These are phyloP conservation scores for Lactuca sativa DNA, from an alignment of 129 eudicot species.

Conservation along the genomic window DNA sequence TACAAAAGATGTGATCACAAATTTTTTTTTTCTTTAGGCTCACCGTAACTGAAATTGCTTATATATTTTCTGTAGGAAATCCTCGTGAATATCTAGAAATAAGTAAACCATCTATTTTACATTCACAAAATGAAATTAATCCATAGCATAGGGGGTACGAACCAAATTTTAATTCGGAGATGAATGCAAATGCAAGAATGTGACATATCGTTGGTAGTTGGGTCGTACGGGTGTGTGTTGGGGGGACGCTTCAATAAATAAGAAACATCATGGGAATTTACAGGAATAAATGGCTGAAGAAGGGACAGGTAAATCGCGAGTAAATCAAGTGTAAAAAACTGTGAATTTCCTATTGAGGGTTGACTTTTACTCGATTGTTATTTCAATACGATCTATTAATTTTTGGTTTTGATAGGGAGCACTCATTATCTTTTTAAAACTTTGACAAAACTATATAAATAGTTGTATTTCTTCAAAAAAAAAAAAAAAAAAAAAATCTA, in stretches of 20 bases:
- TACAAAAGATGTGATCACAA: background rate
- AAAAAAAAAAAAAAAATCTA: no score
- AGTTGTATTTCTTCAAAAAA: no score
- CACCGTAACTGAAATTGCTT: background rate
- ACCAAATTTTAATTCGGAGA: background rate
- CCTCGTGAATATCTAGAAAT: background rate
- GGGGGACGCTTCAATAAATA: constrained; percentile 7
- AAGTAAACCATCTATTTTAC: background rate
- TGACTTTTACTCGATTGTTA: background rate
- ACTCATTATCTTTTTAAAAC: background rate
- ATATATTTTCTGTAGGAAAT: background rate
- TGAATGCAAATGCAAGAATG: constrained; percentile 5
- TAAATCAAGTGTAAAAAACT: background rate
- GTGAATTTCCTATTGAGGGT: background rate
- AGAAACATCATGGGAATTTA: constrained; percentile 2
- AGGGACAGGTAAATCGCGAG: background rate
- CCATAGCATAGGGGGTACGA: background rate
- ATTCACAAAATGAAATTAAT: background rate
- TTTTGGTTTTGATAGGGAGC: background rate
- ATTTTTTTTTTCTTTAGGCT: background rate
- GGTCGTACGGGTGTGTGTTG: background rate
- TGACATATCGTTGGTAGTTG: constrained; percentile 15
- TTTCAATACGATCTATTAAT: background rate
- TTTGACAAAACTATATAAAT: no score
- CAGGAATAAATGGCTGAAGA: constrained; percentile 5